Evolutionary conservation across 805 yeast genomes (phyloP).

Genomic region (Priceomyces carsonii): DNA sequence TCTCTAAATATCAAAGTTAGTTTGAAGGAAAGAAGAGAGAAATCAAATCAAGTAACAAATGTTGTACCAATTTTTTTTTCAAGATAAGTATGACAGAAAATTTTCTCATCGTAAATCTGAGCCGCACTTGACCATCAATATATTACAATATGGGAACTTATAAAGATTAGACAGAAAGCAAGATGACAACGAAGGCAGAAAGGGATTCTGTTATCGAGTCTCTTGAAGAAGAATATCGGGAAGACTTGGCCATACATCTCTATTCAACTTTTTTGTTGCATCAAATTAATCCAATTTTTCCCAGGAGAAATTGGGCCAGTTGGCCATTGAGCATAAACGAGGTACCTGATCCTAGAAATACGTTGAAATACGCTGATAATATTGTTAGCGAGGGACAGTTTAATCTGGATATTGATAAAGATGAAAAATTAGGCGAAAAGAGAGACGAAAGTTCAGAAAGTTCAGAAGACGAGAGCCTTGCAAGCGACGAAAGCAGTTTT

Average conservation of each 20-base stretch:
- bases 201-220: conserved; percentile 22
- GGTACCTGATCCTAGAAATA: conserved; percentile 39
- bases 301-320: conserved; percentile 45
- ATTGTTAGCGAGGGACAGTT: conserved; percentile 7
- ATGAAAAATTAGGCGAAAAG: conserved; percentile 12
- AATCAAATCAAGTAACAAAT: not conserved
- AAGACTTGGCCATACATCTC: conserved; percentile 64
- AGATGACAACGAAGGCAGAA: conserved; percentile 14
- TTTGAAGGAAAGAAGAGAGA: conserved; percentile 8
- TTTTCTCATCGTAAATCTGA: not conserved
- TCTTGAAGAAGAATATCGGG: conserved; percentile 50
- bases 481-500: conserved; percentile 3
- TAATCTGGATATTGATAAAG: conserved; percentile 12
- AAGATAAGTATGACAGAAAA: not conserved
- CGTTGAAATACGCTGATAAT: conserved; percentile 21
- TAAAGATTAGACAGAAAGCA: not conserved
- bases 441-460: conserved; percentile 14
- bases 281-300: conserved; percentile 36
- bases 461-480: conserved; percentile 3
- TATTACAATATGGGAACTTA: not conserved
- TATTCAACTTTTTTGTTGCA: conserved; percentile 55
- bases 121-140: conserved; percentile 3
- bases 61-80: not conserved
- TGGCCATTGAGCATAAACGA: conserved; percentile 55
- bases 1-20: conserved; percentile 1